Evolutionary conservation across 1,284 basidiomycete genomes (phyloP), one percentile per base, ranked within the genome.

Genomic region (Sanghuangporus baumii): DNA sequence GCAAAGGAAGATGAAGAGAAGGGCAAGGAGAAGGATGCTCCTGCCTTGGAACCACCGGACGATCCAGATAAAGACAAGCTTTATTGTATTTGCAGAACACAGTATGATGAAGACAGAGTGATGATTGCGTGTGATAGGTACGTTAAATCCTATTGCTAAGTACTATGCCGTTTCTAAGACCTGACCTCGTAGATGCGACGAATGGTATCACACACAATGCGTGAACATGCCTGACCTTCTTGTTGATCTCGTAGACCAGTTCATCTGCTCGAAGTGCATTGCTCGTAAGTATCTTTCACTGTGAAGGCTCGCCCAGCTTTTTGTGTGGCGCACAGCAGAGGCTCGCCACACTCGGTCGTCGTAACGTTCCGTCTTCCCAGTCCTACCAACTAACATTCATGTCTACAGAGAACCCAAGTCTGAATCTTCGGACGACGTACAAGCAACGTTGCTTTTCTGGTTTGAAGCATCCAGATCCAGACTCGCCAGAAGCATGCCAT

Each of bases 111-210:
- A 71, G 89, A 91, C 70, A 78, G 81, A 64, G 81, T 87, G 62
- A 94, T 94, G 92, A 93, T 94, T 72, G 91, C 90, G n/a, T 94
- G 92, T 71, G 92, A 94, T 76, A 81, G 85, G 91, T 91, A 67
- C 62, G 77, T 23, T 6, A 51, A 80, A 3, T 23, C 7, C 18
- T 36, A 52, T 20, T 72, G 50, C 12, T 62, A 52, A 56, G 23
- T 60, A 18, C 11, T 62, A 31, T 55, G 43, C 9, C 20, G 2
- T 36, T 37, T 36, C 38, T 26, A 43, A 40, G 57, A 51, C n/a
- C 41, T 46, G 36, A 7, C 40, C 3, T 59, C 64, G 34, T 67
- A 93, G 91, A 36, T 94, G 92, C 72, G 92, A 94, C 70, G 89
- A 93, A 66, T 94, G 92, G 92, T 94, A 92, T 71, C 92, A 94